Evolutionary conservation across 176 grass and related monocot species (phyloP), one percentile per base, ranked within the genome.

Genomic region (Ensete glaucum): DNA sequence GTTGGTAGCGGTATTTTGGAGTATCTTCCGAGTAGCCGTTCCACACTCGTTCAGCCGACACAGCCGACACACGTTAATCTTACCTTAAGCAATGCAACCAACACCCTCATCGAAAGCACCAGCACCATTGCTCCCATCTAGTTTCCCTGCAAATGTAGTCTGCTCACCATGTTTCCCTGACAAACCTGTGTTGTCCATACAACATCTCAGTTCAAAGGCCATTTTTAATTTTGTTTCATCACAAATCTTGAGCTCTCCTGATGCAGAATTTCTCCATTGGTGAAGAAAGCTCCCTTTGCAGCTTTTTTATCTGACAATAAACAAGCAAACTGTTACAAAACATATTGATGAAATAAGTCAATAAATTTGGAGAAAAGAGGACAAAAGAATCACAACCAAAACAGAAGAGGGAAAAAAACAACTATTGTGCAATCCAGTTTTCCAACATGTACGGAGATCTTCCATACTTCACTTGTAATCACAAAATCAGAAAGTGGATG

Each of bases 1-100:
- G 50, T 1, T 51, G 34, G 48, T 22, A 22, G 83, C 79, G 83
- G 86, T 83, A 92, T 77, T 17, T 88, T 14, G 81, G 83, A 88
- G 79, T 76, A 86, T 68, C 75, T 73, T 19, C 83, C 89, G 54
- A 88, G 81, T 86, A 92, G 75, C 50, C 22, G 25, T 88, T 52
- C 89, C 86, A 86, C 16, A 86, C 66, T 52, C 86, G 83, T 62
- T 82, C 83, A 1, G 83, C 86, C 4, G 5, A 43, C 4, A 43
- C 0, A 88, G 83, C 86, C 34, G 5, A 43, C 0, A 43, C 0
- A 88, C 5, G 62, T 68, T 50, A 73, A 43, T 6, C 86, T 81
- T 71, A 84, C 69, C 78, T 81, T 79, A 9, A 92, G 16, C 29
- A 76, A 64, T 58, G 12, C 34, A 43, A 43, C 34, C 62, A 71